phyloP scores from a whole-genome alignment of 164 flowering plant genomes.

The grape (Vitis vinifera) region ASM3070453v1 NC_081817.1:2710001-2710500 shows the following conservation, averaged over 20 bases:
- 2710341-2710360: slow-evolving; percentile 98
- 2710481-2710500: neutral
- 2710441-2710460: slow-evolving; percentile 4
- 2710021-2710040: too few relatives aligned
- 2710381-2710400: slow-evolving; percentile 51
- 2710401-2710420: slow-evolving; percentile 54
- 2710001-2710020: too few relatives aligned
- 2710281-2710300: slow-evolving; percentile 49
- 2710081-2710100: neutral
- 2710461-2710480: neutral
- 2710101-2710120: slow-evolving; percentile 2
- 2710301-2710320: slow-evolving; percentile 67
- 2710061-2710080: neutral
- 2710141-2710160: slow-evolving; percentile 59
- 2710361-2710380: slow-evolving; percentile 75
- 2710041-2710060: too few relatives aligned
- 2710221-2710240: slow-evolving; percentile 68
- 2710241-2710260: slow-evolving; percentile 81
- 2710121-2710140: slow-evolving; percentile 2
- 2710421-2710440: slow-evolving; percentile 5
- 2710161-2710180: slow-evolving; percentile 67
- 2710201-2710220: slow-evolving; percentile 82
- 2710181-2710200: slow-evolving; percentile 89
- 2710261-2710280: slow-evolving; percentile 75
- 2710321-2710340: slow-evolving; percentile 76